Evolutionary conservation across 1,284 basidiomycete genomes (phyloP).

Genomic region (Xanthoconium separans): DNA sequence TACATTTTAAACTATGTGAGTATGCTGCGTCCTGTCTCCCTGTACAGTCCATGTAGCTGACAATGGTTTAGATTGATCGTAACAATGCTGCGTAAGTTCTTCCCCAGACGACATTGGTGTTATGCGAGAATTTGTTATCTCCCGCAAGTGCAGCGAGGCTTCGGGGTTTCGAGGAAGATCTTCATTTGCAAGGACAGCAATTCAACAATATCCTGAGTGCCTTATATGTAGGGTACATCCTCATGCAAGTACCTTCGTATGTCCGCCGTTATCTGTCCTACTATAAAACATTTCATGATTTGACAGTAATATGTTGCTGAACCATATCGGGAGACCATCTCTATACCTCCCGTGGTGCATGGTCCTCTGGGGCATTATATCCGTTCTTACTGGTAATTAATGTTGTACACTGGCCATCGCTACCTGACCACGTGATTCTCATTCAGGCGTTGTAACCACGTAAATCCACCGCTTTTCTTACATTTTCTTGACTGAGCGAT

Average conservation of each 20-base stretch:
- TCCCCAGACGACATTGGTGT: not conserved
- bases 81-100: slow-evolving; percentile 60
- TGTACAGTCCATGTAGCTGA: not conserved
- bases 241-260: slow-evolving; percentile 59
- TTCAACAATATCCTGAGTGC: slow-evolving; percentile 73
- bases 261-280: not conserved
- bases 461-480: slow-evolving; percentile 7
- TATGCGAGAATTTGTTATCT: not conserved
- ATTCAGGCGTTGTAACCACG: slow-evolving; percentile 20
- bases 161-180: slow-evolving; percentile 31
- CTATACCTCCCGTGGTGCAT: slow-evolving; percentile 75
- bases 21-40: slow-evolving; percentile 11
- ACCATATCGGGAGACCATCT: slow-evolving; percentile 71
- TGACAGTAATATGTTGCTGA: slow-evolving; percentile 70
- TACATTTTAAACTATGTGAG: slow-evolving; percentile 57
- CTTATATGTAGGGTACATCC: slow-evolving; percentile 68
- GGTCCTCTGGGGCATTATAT: slow-evolving; percentile 70
- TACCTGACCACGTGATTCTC: not conserved
- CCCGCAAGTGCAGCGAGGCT: slow-evolving; percentile 28
- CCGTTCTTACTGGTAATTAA: slow-evolving; percentile 53
- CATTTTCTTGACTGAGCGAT: slow-evolving; percentile 11
- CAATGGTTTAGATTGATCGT: slow-evolving; percentile 53
- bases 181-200: slow-evolving; percentile 43
- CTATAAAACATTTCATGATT: not conserved
- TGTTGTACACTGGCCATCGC: not conserved